A percentile compares a stretch with the other conserved stretches of the same genome.
Conservation (phyloP, 2,329 filamentous ascomycete genomes). For the Exophiala viscosa region DNA sequence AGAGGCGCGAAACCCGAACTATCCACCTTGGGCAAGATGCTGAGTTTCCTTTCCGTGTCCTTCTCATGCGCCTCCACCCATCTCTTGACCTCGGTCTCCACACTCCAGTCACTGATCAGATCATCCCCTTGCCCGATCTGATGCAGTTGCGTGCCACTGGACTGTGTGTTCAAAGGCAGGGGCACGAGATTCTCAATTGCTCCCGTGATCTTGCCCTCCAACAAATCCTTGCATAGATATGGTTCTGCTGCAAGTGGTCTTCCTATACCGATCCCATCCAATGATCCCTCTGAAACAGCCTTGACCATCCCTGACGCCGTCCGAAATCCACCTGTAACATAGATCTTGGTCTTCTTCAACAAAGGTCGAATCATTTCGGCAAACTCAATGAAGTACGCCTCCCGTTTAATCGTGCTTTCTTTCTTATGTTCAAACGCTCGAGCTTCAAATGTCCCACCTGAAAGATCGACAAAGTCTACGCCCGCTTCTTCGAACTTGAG, state of each 20-base stretch:
- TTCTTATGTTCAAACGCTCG: slow-evolving; percentile 25
- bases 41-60: slow-evolving; percentile 26
- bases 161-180: slow-evolving; percentile 21
- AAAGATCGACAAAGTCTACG: slow-evolving; percentile 26
- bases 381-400: slow-evolving; percentile 28
- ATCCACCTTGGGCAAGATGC: slow-evolving; percentile 31
- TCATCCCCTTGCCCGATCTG: slow-evolving; percentile 21
- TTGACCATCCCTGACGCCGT: slow-evolving; percentile 23
- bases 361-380: slow-evolving; percentile 25
- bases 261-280: slow-evolving; percentile 25
- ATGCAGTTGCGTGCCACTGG: slow-evolving; percentile 24
- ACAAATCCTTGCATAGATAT: slow-evolving; percentile 21
- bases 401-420: slow-evolving; percentile 20
- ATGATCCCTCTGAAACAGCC: slow-evolving; percentile 15
- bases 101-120: slow-evolving; percentile 25
- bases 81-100: slow-evolving; percentile 26
- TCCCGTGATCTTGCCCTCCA: slow-evolving; percentile 18
- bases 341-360: slow-evolving; percentile 25
- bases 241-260: slow-evolving; percentile 24
- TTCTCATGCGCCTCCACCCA: slow-evolving; percentile 23
- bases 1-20: slow-evolving; percentile 35
- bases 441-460: slow-evolving; percentile 25
- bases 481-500: slow-evolving; percentile 21
- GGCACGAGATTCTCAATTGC: slow-evolving; percentile 25
- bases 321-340: slow-evolving; percentile 24